Evolutionary conservation across 306 rosid species (phyloP).

Genomic region (Senna siamea): DNA sequence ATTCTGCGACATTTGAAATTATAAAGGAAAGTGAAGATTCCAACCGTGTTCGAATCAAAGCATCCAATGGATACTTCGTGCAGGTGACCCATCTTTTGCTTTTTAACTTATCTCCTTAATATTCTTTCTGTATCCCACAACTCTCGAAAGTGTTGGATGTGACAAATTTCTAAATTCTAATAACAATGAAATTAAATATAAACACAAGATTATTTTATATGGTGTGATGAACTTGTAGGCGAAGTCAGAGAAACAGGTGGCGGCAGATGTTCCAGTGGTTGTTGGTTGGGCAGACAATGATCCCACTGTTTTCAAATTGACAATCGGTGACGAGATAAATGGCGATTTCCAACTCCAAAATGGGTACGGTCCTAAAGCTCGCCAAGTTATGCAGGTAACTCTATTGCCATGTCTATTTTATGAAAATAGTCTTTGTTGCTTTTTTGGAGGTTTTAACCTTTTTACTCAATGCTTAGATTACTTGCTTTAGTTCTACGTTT

Average conservation of each 20-base stretch:
- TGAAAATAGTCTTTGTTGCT: neutral
- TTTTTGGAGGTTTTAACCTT: no score
- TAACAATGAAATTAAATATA: neutral
- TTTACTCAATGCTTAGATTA: no score
- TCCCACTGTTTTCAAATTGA: slow-evolving; percentile 59
- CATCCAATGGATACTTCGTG: slow-evolving; percentile 65
- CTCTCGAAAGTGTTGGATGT: neutral
- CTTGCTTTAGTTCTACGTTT: no score
- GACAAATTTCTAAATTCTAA: neutral
- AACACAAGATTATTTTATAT: no score
- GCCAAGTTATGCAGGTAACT: slow-evolving; percentile 63
- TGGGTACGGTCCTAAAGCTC: slow-evolving; percentile 67
- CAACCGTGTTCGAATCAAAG: slow-evolving; percentile 59
- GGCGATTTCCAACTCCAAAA: slow-evolving; percentile 78
- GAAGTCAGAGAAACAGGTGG: slow-evolving; percentile 57
- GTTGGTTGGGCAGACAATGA: slow-evolving; percentile 63
- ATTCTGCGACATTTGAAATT: slow-evolving; percentile 49
- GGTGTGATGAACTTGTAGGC: slow-evolving; percentile 56
- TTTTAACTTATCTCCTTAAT: neutral
- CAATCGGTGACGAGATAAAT: slow-evolving; percentile 30
- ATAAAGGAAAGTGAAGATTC: slow-evolving; percentile 47
- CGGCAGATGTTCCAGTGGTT: slow-evolving; percentile 55
- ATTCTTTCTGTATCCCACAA: neutral
- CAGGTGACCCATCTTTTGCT: slow-evolving; percentile 43
- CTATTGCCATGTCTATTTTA: no score